phyloP scores from a whole-genome alignment of 2,329 filamentous ascomycete species.

The Aspergillus nomiae region DNA sequence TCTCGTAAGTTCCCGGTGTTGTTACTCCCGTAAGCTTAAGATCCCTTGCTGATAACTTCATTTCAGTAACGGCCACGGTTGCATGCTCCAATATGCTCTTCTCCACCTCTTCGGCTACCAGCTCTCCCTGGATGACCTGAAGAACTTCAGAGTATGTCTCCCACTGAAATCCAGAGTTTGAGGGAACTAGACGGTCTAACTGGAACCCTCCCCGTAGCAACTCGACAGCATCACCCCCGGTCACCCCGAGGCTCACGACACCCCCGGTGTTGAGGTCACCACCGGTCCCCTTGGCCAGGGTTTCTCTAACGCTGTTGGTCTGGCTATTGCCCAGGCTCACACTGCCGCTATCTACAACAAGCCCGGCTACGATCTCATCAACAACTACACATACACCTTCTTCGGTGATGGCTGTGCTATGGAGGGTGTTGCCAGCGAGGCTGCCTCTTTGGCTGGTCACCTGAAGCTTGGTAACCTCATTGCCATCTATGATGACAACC shows the following conservation, averaged over 20 bases:
- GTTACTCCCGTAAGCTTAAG: not conserved
- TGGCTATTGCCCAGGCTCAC: slow-evolving; percentile 95
- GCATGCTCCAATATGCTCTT: slow-evolving; percentile 99
- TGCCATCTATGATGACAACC: slow-evolving; percentile 96
- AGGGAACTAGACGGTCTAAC: slow-evolving; percentile 3
- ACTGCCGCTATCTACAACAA: slow-evolving; percentile 94
- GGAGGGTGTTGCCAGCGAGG: slow-evolving; percentile 96
- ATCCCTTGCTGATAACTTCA: slow-evolving; percentile 11
- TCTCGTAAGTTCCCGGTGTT: slow-evolving; percentile 71
- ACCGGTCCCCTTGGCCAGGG: slow-evolving; percentile 97
- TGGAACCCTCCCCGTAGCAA: slow-evolving; percentile 49
- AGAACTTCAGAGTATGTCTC: slow-evolving; percentile 85
- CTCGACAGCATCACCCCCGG: slow-evolving; percentile 84
- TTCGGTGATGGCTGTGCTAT: slow-evolving; percentile 98
- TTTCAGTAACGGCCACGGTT: slow-evolving; percentile 90
- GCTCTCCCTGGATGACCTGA: slow-evolving; percentile 85
- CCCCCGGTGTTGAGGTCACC: slow-evolving; percentile 95
- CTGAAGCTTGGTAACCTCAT: slow-evolving; percentile 98
- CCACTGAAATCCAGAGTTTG: not conserved
- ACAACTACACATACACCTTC: slow-evolving; percentile 97
- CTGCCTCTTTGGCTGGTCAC: slow-evolving; percentile 89
- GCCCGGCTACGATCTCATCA: slow-evolving; percentile 83
- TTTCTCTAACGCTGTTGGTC: slow-evolving; percentile 95
- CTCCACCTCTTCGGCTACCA: slow-evolving; percentile 95
- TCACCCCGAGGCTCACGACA: slow-evolving; percentile 96